Percentiles rank a stretch among this genome's conserved stretches.
Conservation (phyloP, 2,329 filamentous ascomycete genomes). For the Fusarium dlaminii region DNA sequence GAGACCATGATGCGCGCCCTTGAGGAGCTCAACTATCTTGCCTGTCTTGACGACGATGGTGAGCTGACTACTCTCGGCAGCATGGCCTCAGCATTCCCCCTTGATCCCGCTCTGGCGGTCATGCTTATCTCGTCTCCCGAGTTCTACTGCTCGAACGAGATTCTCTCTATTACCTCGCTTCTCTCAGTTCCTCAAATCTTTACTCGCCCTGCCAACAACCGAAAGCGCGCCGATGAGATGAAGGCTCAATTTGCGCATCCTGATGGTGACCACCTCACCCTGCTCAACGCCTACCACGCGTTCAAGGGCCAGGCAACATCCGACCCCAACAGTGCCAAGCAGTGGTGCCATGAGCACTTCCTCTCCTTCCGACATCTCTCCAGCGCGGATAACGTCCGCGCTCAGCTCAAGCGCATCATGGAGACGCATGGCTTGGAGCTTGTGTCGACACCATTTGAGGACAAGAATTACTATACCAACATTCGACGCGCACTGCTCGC, state of each 20-base stretch:
- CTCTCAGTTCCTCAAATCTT: constrained; percentile 96
- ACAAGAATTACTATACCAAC: constrained; percentile 98
- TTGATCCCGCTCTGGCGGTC: constrained; percentile 92
- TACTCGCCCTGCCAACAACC: constrained; percentile 82
- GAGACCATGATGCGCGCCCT: constrained; percentile 98
- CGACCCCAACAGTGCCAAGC: constrained; percentile 75
- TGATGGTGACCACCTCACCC: constrained; percentile 94
- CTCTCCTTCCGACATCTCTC: constrained; percentile 87
- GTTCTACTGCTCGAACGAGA: constrained; percentile 99
- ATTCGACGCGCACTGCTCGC: constrained; percentile 91
- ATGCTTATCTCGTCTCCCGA: constrained; percentile 98
- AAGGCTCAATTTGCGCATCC: constrained; percentile 92
- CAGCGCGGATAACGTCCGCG: constrained; percentile 92
- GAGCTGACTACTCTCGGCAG: constrained; percentile 87
- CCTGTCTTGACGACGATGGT: constrained; percentile 95
- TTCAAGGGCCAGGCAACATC: constrained; percentile 77
- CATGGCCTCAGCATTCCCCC: constrained; percentile 91
- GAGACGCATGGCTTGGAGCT: constrained; percentile 88
- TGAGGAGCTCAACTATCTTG: constrained; percentile 97
- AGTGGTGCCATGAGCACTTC: constrained; percentile 98
- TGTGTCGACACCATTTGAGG: constrained; percentile 86
- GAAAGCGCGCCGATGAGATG: constrained; percentile 97
- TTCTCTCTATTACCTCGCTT: constrained; percentile 91
- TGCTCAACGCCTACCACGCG: constrained; percentile 97
- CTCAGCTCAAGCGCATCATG: constrained; percentile 96